These are phyloP conservation scores for Acacia melanoxylon DNA, from an alignment of 306 rosid species.

Conservation along the genomic window DNA sequence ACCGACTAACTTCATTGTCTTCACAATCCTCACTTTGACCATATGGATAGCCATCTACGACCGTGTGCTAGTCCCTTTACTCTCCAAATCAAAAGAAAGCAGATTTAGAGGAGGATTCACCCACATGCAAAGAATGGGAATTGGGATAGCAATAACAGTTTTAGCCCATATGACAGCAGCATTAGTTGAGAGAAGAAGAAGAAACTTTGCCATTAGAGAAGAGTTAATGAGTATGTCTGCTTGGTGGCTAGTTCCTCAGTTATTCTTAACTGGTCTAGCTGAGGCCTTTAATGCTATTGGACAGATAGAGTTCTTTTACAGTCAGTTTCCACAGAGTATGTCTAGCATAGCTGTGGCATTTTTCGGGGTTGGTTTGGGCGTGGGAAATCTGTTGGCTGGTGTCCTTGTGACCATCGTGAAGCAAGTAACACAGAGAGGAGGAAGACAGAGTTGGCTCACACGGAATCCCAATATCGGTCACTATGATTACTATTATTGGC, in stretches of 20 bases:
- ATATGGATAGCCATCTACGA: conserved; percentile 69
- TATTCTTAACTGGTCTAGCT: conserved; percentile 61
- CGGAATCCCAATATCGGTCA: conserved; percentile 57
- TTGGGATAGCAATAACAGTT: conserved; percentile 52
- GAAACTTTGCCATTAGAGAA: conserved; percentile 49
- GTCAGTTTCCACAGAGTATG: conserved; percentile 75
- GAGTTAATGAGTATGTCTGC: conserved; percentile 70
- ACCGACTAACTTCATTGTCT: conserved; percentile 51
- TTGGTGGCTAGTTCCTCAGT: conserved; percentile 76
- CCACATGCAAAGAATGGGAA: conserved; percentile 55
- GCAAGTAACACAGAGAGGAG: conserved; percentile 40
- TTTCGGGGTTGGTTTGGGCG: conserved; percentile 48
- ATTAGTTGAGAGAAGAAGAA: conserved; percentile 51
- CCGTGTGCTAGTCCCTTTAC: conserved; percentile 44
- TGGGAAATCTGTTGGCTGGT: conserved; percentile 55
- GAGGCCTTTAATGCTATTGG: conserved; percentile 75
- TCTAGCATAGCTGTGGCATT: conserved; percentile 70
- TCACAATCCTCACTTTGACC: conserved; percentile 51
- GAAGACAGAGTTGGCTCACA: conserved; percentile 54
- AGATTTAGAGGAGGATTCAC: conserved; percentile 34
- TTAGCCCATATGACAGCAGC: conserved; percentile 48
- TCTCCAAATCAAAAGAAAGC: conserved; percentile 37
- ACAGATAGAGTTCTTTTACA: conserved; percentile 76
- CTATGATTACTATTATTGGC: conserved; percentile 67
- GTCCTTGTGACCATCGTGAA: conserved; percentile 44